Evolutionary conservation across 768 basidiomycete species (phyloP), one percentile per base, ranked within the genome.

Genomic region (Antrodiella citrinella): DNA sequence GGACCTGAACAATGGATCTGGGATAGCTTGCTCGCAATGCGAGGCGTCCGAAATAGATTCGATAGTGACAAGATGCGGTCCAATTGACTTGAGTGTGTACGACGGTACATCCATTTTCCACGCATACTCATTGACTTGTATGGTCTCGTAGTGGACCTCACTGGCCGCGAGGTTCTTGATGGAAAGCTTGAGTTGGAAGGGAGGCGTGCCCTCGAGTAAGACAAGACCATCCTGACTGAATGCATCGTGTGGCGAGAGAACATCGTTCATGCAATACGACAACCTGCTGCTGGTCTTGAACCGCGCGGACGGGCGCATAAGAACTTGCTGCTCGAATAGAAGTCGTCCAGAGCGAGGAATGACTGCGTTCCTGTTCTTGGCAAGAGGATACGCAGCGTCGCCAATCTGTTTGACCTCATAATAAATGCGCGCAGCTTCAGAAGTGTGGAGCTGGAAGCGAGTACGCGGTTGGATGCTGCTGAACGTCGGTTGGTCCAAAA

Each of bases 401-500:
- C 87, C 89, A 24, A 96, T 78, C 60, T 88, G 86, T 56, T 89
- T 84, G 54, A 97, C 85, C 63, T 93, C 89, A 59, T 96, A 97
- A 61, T 83, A 90, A 62, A 92, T 83, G 44, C 82, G 77, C 4
- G 91, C 91, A 11, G 89, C 74, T 19, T 76, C 77, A 0, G 81
- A 77, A 0, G 89, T 92, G 50, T 82, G 86, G 18, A 93, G 71
- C 54, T 91, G 86, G 69, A 93, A 86, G 43, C 87, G 79, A 3
- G 86, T 85, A 39, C 77, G 77, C 9, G 80, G 74, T 57, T 91
- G 88, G 38, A 92, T 89, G 61, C 90, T 91, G 65, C 83, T 90
- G 70, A 92, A 85, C 1, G 79, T 82, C 1, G 85, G 83, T 55
- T 89, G 86, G 51, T 83, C 86, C 24, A 87, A 69, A 44, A 91